Evolutionary conservation across 352 stramenopile genomes (phyloP).

Genomic region (Globisporangium sylvaticum): DNA sequence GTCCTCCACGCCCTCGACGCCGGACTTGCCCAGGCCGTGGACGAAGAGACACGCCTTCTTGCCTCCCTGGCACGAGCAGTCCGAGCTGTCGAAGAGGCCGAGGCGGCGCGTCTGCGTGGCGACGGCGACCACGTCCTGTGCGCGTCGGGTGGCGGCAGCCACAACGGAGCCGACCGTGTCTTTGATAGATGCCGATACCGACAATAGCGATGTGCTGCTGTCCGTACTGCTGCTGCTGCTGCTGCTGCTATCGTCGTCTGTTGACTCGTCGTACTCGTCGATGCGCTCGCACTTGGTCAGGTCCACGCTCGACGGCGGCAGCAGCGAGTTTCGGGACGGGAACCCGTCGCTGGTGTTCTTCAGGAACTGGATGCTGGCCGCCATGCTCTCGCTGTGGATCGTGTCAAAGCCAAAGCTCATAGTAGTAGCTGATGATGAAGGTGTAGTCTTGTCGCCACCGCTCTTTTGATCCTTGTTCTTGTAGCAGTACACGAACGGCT

Average conservation of each 20-base stretch:
- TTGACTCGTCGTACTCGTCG: neutral
- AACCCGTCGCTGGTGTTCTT: constrained; percentile 16
- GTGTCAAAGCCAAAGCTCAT: neutral
- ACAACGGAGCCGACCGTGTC: neutral
- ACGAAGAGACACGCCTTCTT: constrained; percentile 10
- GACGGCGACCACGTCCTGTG: neutral
- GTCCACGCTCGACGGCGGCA: constrained; percentile 2
- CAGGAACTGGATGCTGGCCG: constrained; percentile 17
- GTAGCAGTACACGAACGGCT: constrained; percentile 26
- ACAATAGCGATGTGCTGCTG: too few relatives aligned
- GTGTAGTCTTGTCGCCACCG: too few relatives aligned
- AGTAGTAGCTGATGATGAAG: neutral
- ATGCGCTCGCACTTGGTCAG: neutral
- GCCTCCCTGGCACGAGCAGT: constrained; percentile 1
- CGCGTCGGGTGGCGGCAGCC: neutral
- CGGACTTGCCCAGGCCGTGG: constrained; percentile 4
- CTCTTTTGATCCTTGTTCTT: neutral
- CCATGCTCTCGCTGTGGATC: constrained; percentile 19
- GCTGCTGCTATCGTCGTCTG: too few relatives aligned
- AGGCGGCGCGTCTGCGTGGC: neutral
- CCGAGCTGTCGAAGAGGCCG: neutral
- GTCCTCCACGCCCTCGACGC: neutral
- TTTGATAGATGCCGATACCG: neutral
- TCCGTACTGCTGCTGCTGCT: too few relatives aligned
- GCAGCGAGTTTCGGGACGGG: constrained; percentile 12